Evolutionary conservation across 1,284 basidiomycete species (phyloP).

Genomic region (Retiboletus flavoniger): DNA sequence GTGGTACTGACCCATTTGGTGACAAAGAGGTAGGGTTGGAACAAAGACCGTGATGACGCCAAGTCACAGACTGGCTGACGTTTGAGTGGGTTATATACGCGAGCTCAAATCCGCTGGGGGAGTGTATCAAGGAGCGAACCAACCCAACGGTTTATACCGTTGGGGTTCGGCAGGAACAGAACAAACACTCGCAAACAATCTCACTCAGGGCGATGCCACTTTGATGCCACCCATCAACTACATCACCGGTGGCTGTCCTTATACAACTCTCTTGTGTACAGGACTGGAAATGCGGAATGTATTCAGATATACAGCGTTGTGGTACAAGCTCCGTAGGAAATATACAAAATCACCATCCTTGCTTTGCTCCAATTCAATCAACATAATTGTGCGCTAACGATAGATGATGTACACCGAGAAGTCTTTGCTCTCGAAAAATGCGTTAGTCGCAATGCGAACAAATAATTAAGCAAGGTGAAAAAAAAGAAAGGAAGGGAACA

Average conservation of each 20-base stretch:
- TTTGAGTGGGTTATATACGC: constrained; percentile 31
- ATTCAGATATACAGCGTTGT: constrained; percentile 10
- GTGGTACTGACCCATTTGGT: constrained; percentile 27
- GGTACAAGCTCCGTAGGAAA: constrained; percentile 25
- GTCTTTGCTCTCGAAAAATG: constrained; percentile 14
- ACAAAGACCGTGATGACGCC: constrained; percentile 33
- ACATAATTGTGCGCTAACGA: constrained; percentile 7
- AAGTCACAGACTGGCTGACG: constrained; percentile 31
- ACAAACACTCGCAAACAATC: constrained; percentile 27
- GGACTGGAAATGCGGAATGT: neutral
- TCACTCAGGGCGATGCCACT: neutral
- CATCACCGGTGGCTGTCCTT: neutral
- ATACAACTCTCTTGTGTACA: neutral
- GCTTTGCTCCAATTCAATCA: neutral
- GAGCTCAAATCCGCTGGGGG: constrained; percentile 29
- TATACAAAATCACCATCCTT: constrained; percentile 10
- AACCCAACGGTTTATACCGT: constrained; percentile 13
- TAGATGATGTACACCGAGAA: constrained; percentile 23
- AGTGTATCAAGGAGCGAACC: neutral
- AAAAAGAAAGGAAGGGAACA: neutral
- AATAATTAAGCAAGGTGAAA: constrained; percentile 13
- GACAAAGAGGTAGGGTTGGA: neutral
- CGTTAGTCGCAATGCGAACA: constrained; percentile 17
- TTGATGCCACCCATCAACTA: neutral
- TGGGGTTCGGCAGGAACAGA: constrained; percentile 32